Base-by-base conservation (phyloP, 306 rosid species). In the Prosopis cineraria region DNA sequence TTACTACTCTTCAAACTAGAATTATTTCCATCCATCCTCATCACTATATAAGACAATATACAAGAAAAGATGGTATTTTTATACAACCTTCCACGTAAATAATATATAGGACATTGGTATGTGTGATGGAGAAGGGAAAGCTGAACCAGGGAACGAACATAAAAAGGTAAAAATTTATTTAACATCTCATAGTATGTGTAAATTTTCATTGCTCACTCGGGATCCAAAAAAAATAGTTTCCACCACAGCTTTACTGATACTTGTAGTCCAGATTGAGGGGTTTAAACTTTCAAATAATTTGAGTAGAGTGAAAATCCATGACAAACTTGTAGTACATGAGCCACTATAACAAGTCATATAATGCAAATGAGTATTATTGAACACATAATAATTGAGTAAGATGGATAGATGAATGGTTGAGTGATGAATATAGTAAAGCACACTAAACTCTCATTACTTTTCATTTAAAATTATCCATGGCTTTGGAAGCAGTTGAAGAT, bases 41-140 rank as follows among this genome's bases (percentile, higher is more conserved):
- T 75, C 76, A 62, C 39, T 44, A 78, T 20, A 72, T 55, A 24
- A 70, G 74, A 78, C 31, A 34, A 56, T 37, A 52, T 19, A 44
- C 45, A 60, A 19, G 60, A 43, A 69, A 55, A 47, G 25, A 55
- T 10, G 73, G 33, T 60, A 29, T 40, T 68, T 2, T 60, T 19
- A 45, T 37, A 34, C 45, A 7, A 16, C 10, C 48, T 73, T 40
- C 24, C 24, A 60, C 25, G 25, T 29, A 37, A 37, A 71, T 50
- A 40, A 40, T 6, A 62, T 59, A 44, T 2, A 67, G 25, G 76
- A 25, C 36, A 45, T 10, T 58, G 6, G 31, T 19, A 56, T 73
- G 19, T 33, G 65, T 11, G 36, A 58, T 27, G 65, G 27, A 22
- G 36, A 58, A 27, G 6, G 1, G 36, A n/a, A 27, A 58, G 65